phyloP scores from a whole-genome alignment of 2,329 filamentous ascomycete genomes.

The Immersiporthe knoxdaviesiana region DNA sequence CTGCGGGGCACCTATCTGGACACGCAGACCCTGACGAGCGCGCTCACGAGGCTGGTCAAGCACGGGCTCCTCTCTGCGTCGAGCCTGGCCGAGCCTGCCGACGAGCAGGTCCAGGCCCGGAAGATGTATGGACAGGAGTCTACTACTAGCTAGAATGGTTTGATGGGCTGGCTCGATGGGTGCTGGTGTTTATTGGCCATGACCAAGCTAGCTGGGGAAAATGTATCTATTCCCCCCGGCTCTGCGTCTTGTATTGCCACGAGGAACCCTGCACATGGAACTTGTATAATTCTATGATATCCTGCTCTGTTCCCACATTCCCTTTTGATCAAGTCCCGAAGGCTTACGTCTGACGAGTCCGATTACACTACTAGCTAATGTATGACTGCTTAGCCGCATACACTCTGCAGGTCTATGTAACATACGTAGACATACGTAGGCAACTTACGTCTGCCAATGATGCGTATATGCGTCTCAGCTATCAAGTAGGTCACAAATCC shows the following conservation, averaged over 20 bases:
- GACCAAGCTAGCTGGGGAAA: background rate
- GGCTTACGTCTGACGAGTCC: background rate
- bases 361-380: background rate
- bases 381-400: background rate
- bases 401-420: too few relatives aligned
- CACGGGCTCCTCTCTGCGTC: background rate
- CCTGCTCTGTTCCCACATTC: too few relatives aligned
- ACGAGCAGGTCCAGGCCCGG: background rate
- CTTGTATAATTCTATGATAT: background rate
- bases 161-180: background rate
- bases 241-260: background rate
- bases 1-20: constrained; percentile 84
- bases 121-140: background rate
- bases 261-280: background rate
- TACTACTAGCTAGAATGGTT: background rate
- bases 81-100: background rate
- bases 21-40: constrained; percentile 39
- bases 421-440: background rate
- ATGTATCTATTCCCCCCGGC: background rate
- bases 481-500: background rate
- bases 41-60: background rate
- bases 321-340: background rate
- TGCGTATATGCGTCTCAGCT: background rate
- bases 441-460: background rate
- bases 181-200: background rate